Percentiles rank a stretch among this genome's conserved stretches.
These are phyloP conservation scores for Coniochaeta prunicola DNA, from an alignment of 2,329 filamentous ascomycete species.

Conservation along the genomic window DNA sequence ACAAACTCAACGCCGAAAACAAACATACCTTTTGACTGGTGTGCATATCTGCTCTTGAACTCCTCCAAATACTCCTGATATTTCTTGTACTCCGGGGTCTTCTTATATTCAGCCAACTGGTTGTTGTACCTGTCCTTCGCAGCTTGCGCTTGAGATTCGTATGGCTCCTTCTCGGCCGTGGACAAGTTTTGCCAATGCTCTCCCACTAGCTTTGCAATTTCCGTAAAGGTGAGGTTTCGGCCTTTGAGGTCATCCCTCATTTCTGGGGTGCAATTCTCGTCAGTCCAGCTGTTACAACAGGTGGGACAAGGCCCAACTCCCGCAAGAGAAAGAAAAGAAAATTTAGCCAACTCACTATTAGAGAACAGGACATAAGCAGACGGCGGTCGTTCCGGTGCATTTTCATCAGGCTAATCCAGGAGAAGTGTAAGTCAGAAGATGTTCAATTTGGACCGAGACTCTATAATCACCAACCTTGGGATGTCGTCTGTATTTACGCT, in stretches of 20 bases:
- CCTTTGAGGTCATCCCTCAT: slow-evolving; percentile 73
- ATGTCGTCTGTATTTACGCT: slow-evolving; percentile 71
- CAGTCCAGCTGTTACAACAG: slow-evolving; percentile 3
- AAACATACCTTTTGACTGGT: slow-evolving; percentile 45
- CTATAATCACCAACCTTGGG: slow-evolving; percentile 51
- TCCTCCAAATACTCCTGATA: slow-evolving; percentile 69
- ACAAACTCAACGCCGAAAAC: neutral
- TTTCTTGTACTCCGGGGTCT: slow-evolving; percentile 60
- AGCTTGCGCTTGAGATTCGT: slow-evolving; percentile 61
- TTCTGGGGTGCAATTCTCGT: slow-evolving; percentile 34
- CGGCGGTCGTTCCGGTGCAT: slow-evolving; percentile 71
- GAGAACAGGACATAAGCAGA: slow-evolving; percentile 84
- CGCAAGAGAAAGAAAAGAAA: neutral
- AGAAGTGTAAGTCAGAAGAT: neutral
- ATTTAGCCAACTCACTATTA: slow-evolving; percentile 56
- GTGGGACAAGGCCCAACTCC: neutral
- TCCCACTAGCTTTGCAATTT: slow-evolving; percentile 75
- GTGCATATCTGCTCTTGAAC: slow-evolving; percentile 67
- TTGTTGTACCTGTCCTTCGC: slow-evolving; percentile 72
- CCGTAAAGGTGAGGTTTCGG: slow-evolving; percentile 70
- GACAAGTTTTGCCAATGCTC: slow-evolving; percentile 73
- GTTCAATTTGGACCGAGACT: neutral
- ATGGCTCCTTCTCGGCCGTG: slow-evolving; percentile 61
- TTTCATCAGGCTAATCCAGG: slow-evolving; percentile 58
- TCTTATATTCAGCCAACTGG: slow-evolving; percentile 70